Evolutionary conservation across 768 basidiomycete species (phyloP).

Genomic region (Pilatotrama ljubarskyi): DNA sequence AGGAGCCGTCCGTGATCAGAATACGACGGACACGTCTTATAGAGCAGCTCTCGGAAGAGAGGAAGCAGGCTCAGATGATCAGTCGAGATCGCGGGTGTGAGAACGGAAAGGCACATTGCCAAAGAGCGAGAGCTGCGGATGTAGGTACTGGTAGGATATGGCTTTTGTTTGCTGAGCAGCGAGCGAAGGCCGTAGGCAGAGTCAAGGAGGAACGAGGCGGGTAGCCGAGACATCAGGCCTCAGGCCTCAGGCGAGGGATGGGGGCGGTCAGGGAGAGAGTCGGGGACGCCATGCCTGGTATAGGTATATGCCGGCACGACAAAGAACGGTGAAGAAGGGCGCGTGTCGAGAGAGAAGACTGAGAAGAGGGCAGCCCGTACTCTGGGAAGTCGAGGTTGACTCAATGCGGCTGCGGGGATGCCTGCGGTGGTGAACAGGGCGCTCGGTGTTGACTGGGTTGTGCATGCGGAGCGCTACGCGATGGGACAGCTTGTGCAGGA

Average conservation of each 20-base stretch:
- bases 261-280: neutral
- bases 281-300: neutral
- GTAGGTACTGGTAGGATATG: neutral
- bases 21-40: slow-evolving; percentile 1
- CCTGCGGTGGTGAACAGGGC: neutral
- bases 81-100: neutral
- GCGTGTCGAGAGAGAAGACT: neutral
- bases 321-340: neutral
- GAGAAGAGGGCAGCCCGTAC: neutral
- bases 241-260: neutral
- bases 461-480: neutral
- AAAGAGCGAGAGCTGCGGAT: neutral
- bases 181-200: neutral
- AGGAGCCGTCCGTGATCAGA: neutral
- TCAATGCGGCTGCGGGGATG: neutral
- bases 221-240: neutral
- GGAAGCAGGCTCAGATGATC: slow-evolving; percentile 12
- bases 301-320: slow-evolving; percentile 2
- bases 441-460: neutral
- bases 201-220: neutral
- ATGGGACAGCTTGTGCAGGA: neutral
- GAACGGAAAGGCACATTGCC: neutral
- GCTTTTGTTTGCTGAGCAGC: neutral
- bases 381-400: neutral
- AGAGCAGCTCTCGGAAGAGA: neutral